A percentile compares a stretch with the other conserved stretches of the same genome.
Conservation (phyloP, 441 rosid species). For the Aquilaria agallochum region DNA sequence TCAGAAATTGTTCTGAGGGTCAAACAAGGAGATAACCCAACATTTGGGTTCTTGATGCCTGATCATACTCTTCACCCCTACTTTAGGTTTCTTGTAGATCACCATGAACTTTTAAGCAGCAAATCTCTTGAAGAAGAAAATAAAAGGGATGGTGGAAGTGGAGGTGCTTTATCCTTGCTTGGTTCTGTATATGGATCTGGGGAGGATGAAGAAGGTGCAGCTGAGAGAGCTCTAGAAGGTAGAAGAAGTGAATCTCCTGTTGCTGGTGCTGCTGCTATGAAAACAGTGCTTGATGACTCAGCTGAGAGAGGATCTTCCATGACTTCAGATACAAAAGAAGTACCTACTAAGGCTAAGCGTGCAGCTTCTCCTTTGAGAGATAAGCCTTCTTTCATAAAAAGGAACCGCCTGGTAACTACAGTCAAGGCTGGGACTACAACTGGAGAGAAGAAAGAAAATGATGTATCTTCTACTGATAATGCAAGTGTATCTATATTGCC, state of each 20-base stretch:
- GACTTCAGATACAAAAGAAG: slow-evolving; percentile 29
- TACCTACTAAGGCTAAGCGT: not conserved
- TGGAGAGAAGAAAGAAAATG: slow-evolving; percentile 38
- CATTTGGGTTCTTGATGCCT: slow-evolving; percentile 97
- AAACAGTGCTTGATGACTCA: slow-evolving; percentile 29
- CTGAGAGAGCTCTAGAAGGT: slow-evolving; percentile 29
- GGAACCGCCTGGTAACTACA: slow-evolving; percentile 39
- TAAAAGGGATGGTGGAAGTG: slow-evolving; percentile 28
- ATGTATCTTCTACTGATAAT: slow-evolving; percentile 28
- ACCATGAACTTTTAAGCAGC: slow-evolving; percentile 69
- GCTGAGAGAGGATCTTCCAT: slow-evolving; percentile 28
- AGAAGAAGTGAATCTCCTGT: slow-evolving; percentile 22
- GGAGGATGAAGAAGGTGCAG: slow-evolving; percentile 75
- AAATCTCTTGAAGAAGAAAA: slow-evolving; percentile 46
- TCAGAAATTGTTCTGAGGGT: slow-evolving; percentile 97
- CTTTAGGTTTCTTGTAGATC: slow-evolving; percentile 84
- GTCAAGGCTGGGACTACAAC: slow-evolving; percentile 39
- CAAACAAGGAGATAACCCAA: slow-evolving; percentile 94
- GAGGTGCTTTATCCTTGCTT: slow-evolving; percentile 86
- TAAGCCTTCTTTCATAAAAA: slow-evolving; percentile 39
- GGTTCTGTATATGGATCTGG: slow-evolving; percentile 83
- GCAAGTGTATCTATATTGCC: slow-evolving; percentile 31
- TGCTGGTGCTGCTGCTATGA: slow-evolving; percentile 26
- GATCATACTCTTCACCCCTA: slow-evolving; percentile 87
- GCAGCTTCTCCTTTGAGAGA: slow-evolving; percentile 34